These are phyloP conservation scores for Candida nemodendra DNA, from an alignment of 805 yeast genomes.

Conservation along the genomic window DNA sequence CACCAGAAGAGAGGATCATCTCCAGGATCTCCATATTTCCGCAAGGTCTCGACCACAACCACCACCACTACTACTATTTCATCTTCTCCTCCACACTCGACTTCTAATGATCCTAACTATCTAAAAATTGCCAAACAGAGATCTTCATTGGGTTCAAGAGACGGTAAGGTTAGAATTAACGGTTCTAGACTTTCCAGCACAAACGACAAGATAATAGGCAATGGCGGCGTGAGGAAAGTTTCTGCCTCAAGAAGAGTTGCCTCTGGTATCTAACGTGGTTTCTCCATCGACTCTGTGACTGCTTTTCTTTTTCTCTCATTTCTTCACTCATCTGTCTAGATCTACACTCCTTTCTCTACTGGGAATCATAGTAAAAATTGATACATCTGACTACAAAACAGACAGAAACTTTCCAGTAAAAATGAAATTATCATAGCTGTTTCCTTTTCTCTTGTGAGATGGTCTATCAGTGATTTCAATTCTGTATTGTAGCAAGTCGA, in stretches of 20 bases:
- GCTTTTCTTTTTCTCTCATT: not conserved
- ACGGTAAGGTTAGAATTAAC: conserved; percentile 18
- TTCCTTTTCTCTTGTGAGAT: too few species aligned
- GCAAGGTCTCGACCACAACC: conserved; percentile 49
- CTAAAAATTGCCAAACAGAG: conserved; percentile 31
- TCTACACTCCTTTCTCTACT: too few species aligned
- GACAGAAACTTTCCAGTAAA: too few species aligned
- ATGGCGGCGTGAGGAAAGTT: conserved; percentile 36
- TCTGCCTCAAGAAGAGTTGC: conserved; percentile 29
- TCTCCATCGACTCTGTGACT: not conserved
- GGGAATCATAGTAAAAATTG: too few species aligned
- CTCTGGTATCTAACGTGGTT: conserved; percentile 18
- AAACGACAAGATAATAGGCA: conserved; percentile 33
- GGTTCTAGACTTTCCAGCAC: conserved; percentile 26
- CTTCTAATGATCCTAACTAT: conserved; percentile 13
- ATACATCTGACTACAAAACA: too few species aligned
- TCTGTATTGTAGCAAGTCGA: too few species aligned
- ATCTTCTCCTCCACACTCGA: conserved; percentile 29
- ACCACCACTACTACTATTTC: conserved; percentile 44
- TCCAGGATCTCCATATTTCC: conserved; percentile 38
- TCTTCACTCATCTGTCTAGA: too few species aligned
- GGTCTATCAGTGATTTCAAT: too few species aligned
- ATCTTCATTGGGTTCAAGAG: conserved; percentile 20
- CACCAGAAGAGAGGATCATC: conserved; percentile 17
- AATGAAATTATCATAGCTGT: too few species aligned